Conservation (phyloP, 192 early-diverging fungal genomes). For the Coemansia sp. region DNA sequence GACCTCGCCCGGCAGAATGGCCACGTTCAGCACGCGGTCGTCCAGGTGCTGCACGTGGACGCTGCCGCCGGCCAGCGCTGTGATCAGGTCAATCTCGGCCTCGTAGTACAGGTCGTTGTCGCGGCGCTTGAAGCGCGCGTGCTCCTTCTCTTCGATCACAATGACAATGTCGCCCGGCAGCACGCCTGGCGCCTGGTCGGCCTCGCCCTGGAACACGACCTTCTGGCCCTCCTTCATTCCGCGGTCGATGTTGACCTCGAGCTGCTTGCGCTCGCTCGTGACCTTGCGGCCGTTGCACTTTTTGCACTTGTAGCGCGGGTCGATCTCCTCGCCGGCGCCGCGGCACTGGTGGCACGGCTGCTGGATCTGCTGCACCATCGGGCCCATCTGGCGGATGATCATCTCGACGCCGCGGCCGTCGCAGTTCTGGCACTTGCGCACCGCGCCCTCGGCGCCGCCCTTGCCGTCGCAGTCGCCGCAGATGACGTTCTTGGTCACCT, state of each 20-base stretch:
- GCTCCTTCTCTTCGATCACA: constrained; percentile 92
- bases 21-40: constrained; percentile 81
- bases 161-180: constrained; percentile 98
- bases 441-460: constrained; percentile 94
- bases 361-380: constrained; percentile 99
- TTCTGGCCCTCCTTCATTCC: constrained; percentile 97
- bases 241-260: constrained; percentile 97
- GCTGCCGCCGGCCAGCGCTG: constrained; percentile 93
- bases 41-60: constrained; percentile 91
- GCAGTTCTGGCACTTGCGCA: constrained; percentile 78
- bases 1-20: constrained; percentile 88
- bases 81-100: constrained; percentile 90
- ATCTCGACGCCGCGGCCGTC: constrained; percentile 87
- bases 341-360: constrained; percentile 89
- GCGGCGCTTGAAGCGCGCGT: constrained; percentile 88
- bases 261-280: constrained; percentile 83
- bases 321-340: constrained; percentile 89
- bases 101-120: constrained; percentile 91
- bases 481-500: constrained; percentile 89
- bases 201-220: constrained; percentile 93
- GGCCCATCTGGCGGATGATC: constrained; percentile 91
- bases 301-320: constrained; percentile 86
- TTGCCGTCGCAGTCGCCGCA: constrained; percentile 89
- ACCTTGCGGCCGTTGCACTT: constrained; percentile 88
- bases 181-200: constrained; percentile 89